These are phyloP conservation scores for Gentiana dahurica DNA, from an alignment of 257 asterid genomes.

Conservation along the genomic window DNA sequence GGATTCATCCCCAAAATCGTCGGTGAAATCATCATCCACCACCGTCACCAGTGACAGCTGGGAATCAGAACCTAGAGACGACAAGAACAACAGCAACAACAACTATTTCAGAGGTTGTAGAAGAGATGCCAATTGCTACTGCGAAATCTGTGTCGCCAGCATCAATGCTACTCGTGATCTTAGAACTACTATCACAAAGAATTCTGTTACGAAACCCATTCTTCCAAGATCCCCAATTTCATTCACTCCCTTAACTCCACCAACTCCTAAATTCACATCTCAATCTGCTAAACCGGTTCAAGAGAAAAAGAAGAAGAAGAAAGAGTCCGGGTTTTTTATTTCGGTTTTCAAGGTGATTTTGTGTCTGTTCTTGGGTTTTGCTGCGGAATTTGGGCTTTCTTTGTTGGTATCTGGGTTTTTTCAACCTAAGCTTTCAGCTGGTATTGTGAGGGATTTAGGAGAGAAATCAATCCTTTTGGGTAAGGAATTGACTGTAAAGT, in stretches of 20 bases:
- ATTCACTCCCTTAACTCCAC: conserved; percentile 26
- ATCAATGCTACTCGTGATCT: conserved; percentile 79
- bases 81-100: not conserved
- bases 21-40: conserved; percentile 38
- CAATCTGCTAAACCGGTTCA: conserved; percentile 15
- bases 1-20: conserved; percentile 48
- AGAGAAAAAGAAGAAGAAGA: conserved; percentile 29
- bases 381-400: conserved; percentile 40
- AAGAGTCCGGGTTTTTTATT: conserved; percentile 18
- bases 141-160: conserved; percentile 77
- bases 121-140: conserved; percentile 70
- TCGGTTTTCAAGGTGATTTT: conserved; percentile 24
- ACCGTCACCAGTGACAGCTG: conserved; percentile 17
- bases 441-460: conserved; percentile 36
- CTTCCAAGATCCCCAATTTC: conserved; percentile 44
- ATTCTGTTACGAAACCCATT: conserved; percentile 28
- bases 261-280: conserved; percentile 31
- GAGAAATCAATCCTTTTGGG: conserved; percentile 26
- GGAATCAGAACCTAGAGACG: conserved; percentile 43
- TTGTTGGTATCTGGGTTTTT: conserved; percentile 34
- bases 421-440: conserved; percentile 24
- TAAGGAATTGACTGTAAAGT: conserved; percentile 29
- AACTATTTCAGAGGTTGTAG: conserved; percentile 72
- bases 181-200: conserved; percentile 40
- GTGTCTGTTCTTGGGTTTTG: conserved; percentile 24